Conservation (phyloP, 371 early-diverging fungal species). For the Nematocida parisii region DNA sequence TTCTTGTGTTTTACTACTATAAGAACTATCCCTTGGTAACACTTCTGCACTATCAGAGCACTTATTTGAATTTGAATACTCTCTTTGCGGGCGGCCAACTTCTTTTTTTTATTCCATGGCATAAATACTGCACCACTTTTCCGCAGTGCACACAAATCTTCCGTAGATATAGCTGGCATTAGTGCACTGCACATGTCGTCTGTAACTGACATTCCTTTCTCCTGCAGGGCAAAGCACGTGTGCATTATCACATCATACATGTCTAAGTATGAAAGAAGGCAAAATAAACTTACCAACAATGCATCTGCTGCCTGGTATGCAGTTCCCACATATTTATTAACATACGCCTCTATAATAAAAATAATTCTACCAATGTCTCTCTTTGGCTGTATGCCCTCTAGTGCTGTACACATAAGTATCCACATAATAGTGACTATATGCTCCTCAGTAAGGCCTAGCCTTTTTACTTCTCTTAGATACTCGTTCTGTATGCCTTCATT, state of each 20-base stretch:
- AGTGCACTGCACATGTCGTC: slow-evolving; percentile 50
- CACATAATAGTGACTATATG: slow-evolving; percentile 23
- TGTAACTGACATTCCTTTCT: slow-evolving; percentile 12
- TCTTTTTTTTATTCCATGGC: neutral
- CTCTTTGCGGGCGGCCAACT: too few species aligned
- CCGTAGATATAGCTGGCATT: slow-evolving; percentile 1
- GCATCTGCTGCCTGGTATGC: slow-evolving; percentile 32
- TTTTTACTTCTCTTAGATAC: slow-evolving; percentile 24
- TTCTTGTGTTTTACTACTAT: too few species aligned
- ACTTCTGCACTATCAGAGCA: too few species aligned
- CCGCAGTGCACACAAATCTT: neutral
- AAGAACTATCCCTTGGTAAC: too few species aligned
- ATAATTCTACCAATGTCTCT: neutral
- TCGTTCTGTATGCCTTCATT: slow-evolving; percentile 26
- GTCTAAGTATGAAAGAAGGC: slow-evolving; percentile 43
- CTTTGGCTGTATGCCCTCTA: slow-evolving; percentile 10
- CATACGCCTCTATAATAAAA: slow-evolving; percentile 42
- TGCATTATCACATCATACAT: slow-evolving; percentile 21
- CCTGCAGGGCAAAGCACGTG: neutral
- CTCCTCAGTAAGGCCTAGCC: slow-evolving; percentile 3
- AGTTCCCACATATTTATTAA: neutral
- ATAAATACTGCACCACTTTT: neutral
- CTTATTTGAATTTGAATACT: too few species aligned
- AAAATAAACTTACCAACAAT: slow-evolving; percentile 14
- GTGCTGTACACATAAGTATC: slow-evolving; percentile 7